Evolutionary conservation across 495 filamentous ascomycete genomes (phyloP), one percentile per base, ranked within the genome.

Genomic region (Xylaria palmicola): DNA sequence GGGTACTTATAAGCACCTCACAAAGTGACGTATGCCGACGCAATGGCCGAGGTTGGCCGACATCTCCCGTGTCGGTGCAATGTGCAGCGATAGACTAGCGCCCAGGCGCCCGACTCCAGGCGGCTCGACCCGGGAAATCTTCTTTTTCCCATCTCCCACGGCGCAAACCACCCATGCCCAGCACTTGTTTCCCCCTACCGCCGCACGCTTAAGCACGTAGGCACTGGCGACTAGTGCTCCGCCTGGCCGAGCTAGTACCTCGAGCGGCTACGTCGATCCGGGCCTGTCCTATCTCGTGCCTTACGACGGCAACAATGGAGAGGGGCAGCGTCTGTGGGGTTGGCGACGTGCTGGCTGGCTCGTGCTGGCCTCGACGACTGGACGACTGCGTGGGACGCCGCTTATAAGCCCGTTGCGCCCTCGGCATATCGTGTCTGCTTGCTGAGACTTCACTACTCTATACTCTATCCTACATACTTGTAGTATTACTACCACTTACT

Each of bases 61-160:
- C 64, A 67, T 67, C 61, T 66, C 66, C 68, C 68, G 68, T 24
- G 24, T 59, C 45, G 43, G 43, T 20, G 41, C n/a, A 59, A 37
- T 50, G 32, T 17, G 30, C 17, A 58, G 34, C 55, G 55, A 58
- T 22, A 37, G 17, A n/a, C 43, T 6, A 56, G 17, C 63, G 54
- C 50, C n/a, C 48, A 56, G 30, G 19, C 26, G n/a, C 29, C 15
- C 13, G 36, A 26, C 37, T 24, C 29, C 22, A 41, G 44, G 47
- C 57, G 27, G 47, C 48, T 43, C 10, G 44, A 60, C 66, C 69
- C 67, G 68, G 64, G 32, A 71, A 71, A 69, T 71, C 64, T 64
- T 65, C 66, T 71, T 69, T 71, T 59, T 27, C 13, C 36, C 1
- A 19, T 34, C 22, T 44, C 48, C 30, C n/a, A 27, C 32, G 29